Evolutionary conservation across 2,329 filamentous ascomycete genomes (phyloP), one percentile per base, ranked within the genome.

Genomic region (Cercospora sojina): DNA sequence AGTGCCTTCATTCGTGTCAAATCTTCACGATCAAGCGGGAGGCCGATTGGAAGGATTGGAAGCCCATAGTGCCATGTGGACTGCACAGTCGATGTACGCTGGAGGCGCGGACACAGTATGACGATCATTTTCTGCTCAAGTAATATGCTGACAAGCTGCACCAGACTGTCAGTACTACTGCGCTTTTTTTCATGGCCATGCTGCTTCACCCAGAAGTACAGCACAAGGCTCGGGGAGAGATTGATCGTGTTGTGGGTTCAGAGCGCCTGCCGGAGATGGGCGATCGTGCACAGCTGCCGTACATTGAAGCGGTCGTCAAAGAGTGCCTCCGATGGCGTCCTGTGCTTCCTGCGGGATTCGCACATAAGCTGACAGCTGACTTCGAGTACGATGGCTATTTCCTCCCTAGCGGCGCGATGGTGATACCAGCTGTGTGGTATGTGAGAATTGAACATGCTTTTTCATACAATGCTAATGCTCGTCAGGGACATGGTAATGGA

Each of bases 301-400:
- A 79, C 59, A 64, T 77, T 41, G 65, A 68, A 20, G 71, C 70
- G 2, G 70, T 76, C 7, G 72, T 79, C 20, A 78, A 79, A 60
- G 78, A 79, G 66, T 71, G 71, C 5, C 70, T 78, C 63, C 70
- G 79, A 53, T 80, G 77, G 76, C 67, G 74, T 32, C 76, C 76
- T 31, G 73, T 77, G 18, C 59, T 65, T 7, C 72, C 73, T 5
- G 69, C 71, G 3, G 74, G 71, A 5, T 56, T 75, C 0, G 80
- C 82, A 0, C 81, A 84, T 61, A 78, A 80, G 56, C 80, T 80
- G 0, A 80, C 77, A 32, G 62, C 71, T 74, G 80, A 83, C 59
- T 79, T 80, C 60, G 74, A 70, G 67, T 75, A 80, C 56, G 77
- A 79, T 55, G 81, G 79, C 13, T 79, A 78, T 20, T 71, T 74